Conservation (phyloP, 345 rosid species). For the Raphanus raphanistrum region DNA sequence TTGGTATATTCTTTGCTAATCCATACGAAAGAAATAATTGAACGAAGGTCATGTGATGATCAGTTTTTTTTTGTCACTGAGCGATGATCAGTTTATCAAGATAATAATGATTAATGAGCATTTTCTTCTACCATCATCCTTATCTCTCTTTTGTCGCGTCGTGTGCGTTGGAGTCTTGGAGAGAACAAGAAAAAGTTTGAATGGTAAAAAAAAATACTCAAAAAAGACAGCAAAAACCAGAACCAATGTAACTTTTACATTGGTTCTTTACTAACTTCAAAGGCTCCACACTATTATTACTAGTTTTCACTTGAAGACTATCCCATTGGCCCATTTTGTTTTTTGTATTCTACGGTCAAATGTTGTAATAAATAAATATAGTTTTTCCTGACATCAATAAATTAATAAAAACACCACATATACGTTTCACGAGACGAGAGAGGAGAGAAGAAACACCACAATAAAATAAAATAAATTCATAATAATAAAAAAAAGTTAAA, state of each 20-base stretch:
- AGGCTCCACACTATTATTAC: background rate
- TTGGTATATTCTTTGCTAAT: background rate
- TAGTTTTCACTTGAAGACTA: background rate
- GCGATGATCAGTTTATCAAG: background rate
- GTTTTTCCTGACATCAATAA: background rate
- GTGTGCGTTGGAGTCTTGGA: conserved; percentile 14
- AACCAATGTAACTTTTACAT: conserved; percentile 16
- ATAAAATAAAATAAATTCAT: background rate
- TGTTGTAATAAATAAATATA: background rate
- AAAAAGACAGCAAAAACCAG: conserved; percentile 7
- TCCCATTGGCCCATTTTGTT: background rate
- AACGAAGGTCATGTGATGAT: background rate
- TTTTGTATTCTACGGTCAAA: background rate
- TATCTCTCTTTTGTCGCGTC: conserved; percentile 5
- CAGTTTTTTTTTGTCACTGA: no score
- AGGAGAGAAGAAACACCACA: background rate
- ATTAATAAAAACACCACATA: conserved; percentile 18
- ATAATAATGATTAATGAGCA: background rate
- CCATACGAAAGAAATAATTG: background rate
- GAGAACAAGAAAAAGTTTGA: conserved; percentile 11
- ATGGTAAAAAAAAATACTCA: conserved; percentile 24
- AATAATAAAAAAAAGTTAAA: conserved; percentile 11
- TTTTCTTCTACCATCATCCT: conserved; percentile 13
- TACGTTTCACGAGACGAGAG: conserved; percentile 15
- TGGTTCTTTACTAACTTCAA: conserved; percentile 23